Evolutionary conservation across 768 basidiomycete species (phyloP).

Genomic region (Cytidiella melzeri): DNA sequence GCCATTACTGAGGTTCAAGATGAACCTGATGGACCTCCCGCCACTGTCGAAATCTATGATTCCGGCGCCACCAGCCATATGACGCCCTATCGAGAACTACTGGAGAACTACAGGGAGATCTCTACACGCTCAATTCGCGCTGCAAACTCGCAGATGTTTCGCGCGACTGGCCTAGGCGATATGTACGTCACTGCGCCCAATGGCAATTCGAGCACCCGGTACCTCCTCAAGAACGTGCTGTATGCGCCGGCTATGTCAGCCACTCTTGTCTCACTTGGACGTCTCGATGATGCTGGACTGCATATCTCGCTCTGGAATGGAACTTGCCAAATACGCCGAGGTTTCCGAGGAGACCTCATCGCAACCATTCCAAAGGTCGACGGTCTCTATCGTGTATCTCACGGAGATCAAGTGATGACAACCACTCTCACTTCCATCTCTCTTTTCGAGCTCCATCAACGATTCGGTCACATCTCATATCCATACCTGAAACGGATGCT

Average conservation of each 20-base stretch:
- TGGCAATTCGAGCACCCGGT: background rate
- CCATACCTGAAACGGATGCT: background rate
- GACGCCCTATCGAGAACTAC: background rate
- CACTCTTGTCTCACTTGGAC: background rate
- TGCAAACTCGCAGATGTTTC: background rate
- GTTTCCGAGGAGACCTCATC: background rate
- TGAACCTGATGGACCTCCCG: background rate
- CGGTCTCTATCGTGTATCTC: background rate
- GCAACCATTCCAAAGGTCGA: background rate
- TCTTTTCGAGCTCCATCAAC: background rate
- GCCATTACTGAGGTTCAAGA: background rate
- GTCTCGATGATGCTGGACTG: background rate
- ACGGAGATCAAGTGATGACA: background rate
- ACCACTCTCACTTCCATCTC: background rate
- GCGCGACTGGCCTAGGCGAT: background rate
- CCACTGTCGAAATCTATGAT: background rate
- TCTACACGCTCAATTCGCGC: background rate
- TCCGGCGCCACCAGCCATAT: conserved; percentile 2
- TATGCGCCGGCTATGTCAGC: background rate
- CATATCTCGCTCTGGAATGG: background rate
- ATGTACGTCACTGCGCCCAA: background rate
- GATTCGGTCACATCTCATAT: background rate
- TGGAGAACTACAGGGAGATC: background rate
- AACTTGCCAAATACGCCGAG: background rate
- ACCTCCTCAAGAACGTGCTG: background rate